phyloP scores from a whole-genome alignment of 768 basidiomycete species.

The Suillus spraguei region DNA sequence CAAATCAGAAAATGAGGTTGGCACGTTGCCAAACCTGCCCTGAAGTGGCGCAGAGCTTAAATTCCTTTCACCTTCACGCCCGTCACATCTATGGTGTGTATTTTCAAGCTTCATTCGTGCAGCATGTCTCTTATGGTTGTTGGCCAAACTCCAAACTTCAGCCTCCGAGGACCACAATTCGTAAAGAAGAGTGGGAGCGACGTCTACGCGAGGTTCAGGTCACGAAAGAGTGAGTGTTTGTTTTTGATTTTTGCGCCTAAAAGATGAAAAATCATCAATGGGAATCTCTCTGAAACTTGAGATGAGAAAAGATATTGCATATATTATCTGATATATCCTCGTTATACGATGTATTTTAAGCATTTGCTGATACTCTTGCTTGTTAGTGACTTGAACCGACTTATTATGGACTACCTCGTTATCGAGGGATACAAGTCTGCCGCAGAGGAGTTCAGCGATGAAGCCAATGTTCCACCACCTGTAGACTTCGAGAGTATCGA shows the following conservation, averaged over 20 bases:
- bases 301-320: slow-evolving; percentile 79
- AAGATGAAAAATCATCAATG: slow-evolving; percentile 78
- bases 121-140: slow-evolving; percentile 10
- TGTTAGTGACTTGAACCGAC: slow-evolving; percentile 85
- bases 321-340: slow-evolving; percentile 77
- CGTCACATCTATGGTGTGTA: slow-evolving; percentile 36
- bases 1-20: slow-evolving; percentile 11
- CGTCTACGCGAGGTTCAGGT: slow-evolving; percentile 82
- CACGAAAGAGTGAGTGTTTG: slow-evolving; percentile 80
- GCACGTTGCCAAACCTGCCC: slow-evolving; percentile 35
- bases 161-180: slow-evolving; percentile 61
- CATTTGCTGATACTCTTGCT: slow-evolving; percentile 26
- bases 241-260: slow-evolving; percentile 18
- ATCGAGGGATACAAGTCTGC: slow-evolving; percentile 97
- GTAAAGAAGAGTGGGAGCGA: slow-evolving; percentile 86
- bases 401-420: slow-evolving; percentile 97
- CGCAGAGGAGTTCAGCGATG: slow-evolving; percentile 91
- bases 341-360: slow-evolving; percentile 26
- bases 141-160: slow-evolving; percentile 13
- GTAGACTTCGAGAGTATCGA: slow-evolving; percentile 93
- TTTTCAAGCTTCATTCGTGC: slow-evolving; percentile 7
- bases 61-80: slow-evolving; percentile 23
- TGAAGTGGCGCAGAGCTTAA: slow-evolving; percentile 39
- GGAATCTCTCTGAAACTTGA: slow-evolving; percentile 98
- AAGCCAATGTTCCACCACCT: slow-evolving; percentile 74